Evolutionary conservation across 1,284 basidiomycete genomes (phyloP), one percentile per base, ranked within the genome.

Genomic region (Trametes sp.): DNA sequence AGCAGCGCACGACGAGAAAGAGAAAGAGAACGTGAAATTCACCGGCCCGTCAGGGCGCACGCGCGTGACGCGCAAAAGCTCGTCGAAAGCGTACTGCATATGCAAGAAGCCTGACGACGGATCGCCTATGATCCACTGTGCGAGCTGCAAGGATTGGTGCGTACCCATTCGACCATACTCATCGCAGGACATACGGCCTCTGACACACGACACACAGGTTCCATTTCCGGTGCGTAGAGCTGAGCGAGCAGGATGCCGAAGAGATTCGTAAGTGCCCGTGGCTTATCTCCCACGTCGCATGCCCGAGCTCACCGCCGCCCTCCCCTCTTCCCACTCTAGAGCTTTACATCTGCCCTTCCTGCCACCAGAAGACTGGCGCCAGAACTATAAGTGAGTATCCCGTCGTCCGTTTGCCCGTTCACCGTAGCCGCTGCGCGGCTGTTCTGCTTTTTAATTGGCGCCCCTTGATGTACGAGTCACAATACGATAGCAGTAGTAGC

Each of bases 81-180:
- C 38, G 14, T 41, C 64, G 6, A 76, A 80, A 53, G 69, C 76
- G 41, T 83, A 84, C 69, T 92, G 90, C 76, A 75, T 81, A 3
- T 92, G 90, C 74, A 80, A 79, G 36, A 81, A 81, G 62, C 80
- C 83, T 31, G 89, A 94, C 73, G 89, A 93, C 78, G 90, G 90
- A 57, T 84, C 88, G 14, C 92, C 93, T 19, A 94, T 95, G 93
- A 87, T 95, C 50, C 80, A 80, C 53, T 95, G 93, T 72, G 82
- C 84, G 24, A 80, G 81, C 55, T 95, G 93, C 74, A 80, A 81
- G 45, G 87, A 89, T 61, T 94, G 93, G 93, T 94, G 71, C 70
- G 87, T 78, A 19, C 23, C 13, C 14, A 9, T 45, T 24, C n/a
- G 16, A 28, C 24, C 7, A 42, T 29, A 38, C 9, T 55, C 31